These are phyloP conservation scores for Arthrinium puccinioides DNA, from an alignment of 2,329 filamentous ascomycete genomes.

Conservation along the genomic window DNA sequence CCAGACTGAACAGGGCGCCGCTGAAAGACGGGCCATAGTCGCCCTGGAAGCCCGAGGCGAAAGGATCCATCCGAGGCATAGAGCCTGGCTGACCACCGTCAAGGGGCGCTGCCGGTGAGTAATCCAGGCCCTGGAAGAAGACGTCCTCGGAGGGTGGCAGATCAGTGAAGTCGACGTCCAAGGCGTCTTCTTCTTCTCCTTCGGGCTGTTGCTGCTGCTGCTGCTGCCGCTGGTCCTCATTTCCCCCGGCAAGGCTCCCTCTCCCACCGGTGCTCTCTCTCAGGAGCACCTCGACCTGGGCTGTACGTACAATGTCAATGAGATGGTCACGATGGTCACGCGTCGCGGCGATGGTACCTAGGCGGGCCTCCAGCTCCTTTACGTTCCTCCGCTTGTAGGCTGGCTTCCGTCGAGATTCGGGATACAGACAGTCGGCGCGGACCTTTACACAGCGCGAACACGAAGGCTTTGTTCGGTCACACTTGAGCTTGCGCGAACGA, in stretches of 20 bases:
- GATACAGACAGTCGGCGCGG: constrained; percentile 75
- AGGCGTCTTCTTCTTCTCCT: constrained; percentile 8
- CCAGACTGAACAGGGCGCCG: constrained; percentile 67
- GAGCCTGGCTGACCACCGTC: constrained; percentile 9
- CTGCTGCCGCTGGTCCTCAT: not conserved
- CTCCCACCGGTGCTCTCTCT: constrained; percentile 50
- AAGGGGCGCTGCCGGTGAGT: constrained; percentile 8
- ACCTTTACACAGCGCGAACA: constrained; percentile 75
- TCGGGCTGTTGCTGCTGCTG: not conserved
- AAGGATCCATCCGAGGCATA: constrained; percentile 9
- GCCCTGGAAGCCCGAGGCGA: constrained; percentile 3
- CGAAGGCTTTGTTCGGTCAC: constrained; percentile 71
- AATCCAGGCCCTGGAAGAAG: constrained; percentile 19
- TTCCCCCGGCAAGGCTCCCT: not conserved
- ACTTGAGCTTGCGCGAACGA: constrained; percentile 78
- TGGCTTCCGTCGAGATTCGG: constrained; percentile 81
- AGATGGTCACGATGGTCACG: not conserved
- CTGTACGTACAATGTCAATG: constrained; percentile 29
- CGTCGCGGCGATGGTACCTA: constrained; percentile 52
- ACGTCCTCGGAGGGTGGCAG: constrained; percentile 15
- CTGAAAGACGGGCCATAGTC: constrained; percentile 24
- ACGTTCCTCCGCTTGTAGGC: constrained; percentile 85
- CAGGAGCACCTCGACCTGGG: constrained; percentile 75
- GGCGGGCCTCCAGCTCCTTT: constrained; percentile 77
- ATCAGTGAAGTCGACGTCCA: constrained; percentile 14